phyloP scores from a whole-genome alignment of 78 protist genomes.

The Emiliania huxleyi region DNA sequence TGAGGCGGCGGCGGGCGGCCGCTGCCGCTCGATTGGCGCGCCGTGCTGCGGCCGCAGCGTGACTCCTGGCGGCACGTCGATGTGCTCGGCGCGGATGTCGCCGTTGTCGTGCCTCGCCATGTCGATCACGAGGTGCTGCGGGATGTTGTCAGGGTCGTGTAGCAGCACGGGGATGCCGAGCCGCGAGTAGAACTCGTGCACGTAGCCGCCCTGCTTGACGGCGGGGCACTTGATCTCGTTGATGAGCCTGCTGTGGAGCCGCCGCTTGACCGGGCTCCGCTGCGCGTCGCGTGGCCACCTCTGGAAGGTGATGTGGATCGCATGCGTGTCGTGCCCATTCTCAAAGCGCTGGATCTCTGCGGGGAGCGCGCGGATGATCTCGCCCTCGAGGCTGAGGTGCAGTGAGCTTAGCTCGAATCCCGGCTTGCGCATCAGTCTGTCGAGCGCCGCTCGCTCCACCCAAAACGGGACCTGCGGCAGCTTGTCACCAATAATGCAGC shows the following conservation, averaged over 20 bases:
- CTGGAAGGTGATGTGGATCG: background rate
- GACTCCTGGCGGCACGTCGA: background rate
- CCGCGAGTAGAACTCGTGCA: background rate
- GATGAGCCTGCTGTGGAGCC: background rate
- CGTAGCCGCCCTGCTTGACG: background rate
- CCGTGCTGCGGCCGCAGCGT: background rate
- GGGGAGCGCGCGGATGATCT: background rate
- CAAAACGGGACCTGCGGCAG: background rate
- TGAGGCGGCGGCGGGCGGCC: too few species aligned
- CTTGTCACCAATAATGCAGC: background rate
- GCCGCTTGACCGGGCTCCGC: background rate
- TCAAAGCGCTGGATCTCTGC: background rate
- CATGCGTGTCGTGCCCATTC: background rate
- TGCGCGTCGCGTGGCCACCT: background rate
- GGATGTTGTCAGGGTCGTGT: background rate
- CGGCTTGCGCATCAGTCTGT: background rate
- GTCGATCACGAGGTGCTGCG: background rate
- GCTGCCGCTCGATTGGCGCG: too few species aligned
- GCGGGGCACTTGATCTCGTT: background rate
- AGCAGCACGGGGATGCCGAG: background rate
- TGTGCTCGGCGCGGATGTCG: background rate
- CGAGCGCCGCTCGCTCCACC: background rate
- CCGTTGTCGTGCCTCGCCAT: background rate
- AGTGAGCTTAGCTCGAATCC: background rate
- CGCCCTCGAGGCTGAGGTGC: background rate